Conservation (phyloP, 139 green algal genomes). For the Trebouxia sp. region DNA sequence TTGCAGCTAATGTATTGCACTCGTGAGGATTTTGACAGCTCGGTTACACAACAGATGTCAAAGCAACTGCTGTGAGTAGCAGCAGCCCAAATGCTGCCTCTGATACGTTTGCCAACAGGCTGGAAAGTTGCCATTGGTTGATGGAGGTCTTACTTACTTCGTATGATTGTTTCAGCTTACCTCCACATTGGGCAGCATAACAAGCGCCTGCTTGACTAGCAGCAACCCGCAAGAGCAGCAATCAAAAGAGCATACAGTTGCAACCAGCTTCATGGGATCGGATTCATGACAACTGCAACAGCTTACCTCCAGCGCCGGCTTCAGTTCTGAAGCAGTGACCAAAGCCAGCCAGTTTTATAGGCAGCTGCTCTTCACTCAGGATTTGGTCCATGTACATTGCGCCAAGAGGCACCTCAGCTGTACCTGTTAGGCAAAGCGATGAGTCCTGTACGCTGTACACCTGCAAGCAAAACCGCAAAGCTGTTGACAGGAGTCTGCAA, state of each 20-base stretch:
- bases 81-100: no score
- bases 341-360: slow-evolving; percentile 89
- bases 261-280: no score
- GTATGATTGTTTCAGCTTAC: no score
- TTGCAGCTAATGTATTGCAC: no score
- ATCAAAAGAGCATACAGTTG: neutral
- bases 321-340: slow-evolving; percentile 98
- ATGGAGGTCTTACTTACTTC: no score
- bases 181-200: neutral
- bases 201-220: neutral
- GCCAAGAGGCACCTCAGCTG: slow-evolving; percentile 93
- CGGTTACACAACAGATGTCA: no score
- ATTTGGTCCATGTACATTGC: slow-evolving; percentile 91
- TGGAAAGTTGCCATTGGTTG: no score
- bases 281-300: neutral
- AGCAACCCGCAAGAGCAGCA: neutral
- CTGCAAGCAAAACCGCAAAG: slow-evolving; percentile 44
- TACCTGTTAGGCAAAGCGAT: slow-evolving; percentile 92
- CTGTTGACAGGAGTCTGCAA: no score
- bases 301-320: slow-evolving; percentile 80
- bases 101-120: no score
- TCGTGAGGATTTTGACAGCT: no score
- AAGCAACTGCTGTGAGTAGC: no score
- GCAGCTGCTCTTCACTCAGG: slow-evolving; percentile 80
- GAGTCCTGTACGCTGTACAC: slow-evolving; percentile 86